Evolutionary conservation across 73 alveolate species (phyloP), one percentile per base, ranked within the genome.

Genomic region (Diophrys appendiculata): DNA sequence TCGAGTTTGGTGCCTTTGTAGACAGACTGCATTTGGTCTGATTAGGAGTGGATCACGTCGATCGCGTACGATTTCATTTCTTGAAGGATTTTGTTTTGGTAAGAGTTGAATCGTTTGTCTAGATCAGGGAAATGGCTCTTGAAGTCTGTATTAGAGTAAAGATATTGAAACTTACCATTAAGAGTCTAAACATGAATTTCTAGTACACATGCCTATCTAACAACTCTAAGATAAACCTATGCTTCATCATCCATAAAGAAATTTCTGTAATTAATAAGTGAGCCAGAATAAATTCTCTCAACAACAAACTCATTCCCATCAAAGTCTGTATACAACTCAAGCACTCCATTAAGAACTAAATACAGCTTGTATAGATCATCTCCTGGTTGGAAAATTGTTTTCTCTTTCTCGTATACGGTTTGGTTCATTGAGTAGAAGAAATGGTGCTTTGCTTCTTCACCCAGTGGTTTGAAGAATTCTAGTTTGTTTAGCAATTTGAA

Each of bases 261-360:
- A 0, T 85, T 33, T 69, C 88, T 65, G 29, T 73, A 77, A 54
- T 84, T 77, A 0, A 73, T 73, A 52, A 84, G n/a, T 0, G 87
- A 84, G 33, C 88, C 87, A 68, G 83, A 65, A 23, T 35, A 77
- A 13, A 84, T 43, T 55, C 84, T 77, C 73, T 77, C 92, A n/a
- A 77, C 28, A 0, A 56, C 69, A 2, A 77, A 31, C 2, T 73
- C 81, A 2, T 53, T 53, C 54, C 32, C 32, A 5, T 73, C 81
- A n/a, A 73, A 73, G 27, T 43, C 69, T 26, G 81, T n/a, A 13
- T 24, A 55, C 0, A 82, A 68, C 68, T 82, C 84, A 5, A 43
- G n/a, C 60, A 43, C 60, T 11, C 60, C 60, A 43, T 43, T 43
- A 5, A 43, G 5, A 11, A 43, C 18, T 11, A 43, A 11, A 11